Conservation (phyloP, 805 yeast genomes). For the Cyberlindnera xishuangbannaensis region DNA sequence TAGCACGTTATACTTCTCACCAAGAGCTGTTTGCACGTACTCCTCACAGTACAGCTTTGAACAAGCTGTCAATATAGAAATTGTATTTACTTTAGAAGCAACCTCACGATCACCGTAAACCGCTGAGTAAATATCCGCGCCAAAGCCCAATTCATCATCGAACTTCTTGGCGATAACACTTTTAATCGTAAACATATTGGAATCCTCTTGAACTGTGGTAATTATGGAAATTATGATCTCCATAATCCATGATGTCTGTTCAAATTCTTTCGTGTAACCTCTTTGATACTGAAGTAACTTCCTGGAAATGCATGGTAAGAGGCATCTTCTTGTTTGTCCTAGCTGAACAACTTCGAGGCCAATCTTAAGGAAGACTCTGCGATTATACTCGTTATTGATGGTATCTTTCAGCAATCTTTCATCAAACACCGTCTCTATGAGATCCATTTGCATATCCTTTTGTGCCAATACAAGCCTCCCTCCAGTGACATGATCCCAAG, state of each 20-base stretch:
- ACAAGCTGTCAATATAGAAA: slow-evolving; percentile 39
- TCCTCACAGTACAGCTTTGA: slow-evolving; percentile 18
- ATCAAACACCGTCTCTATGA: slow-evolving; percentile 48
- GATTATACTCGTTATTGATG: slow-evolving; percentile 23
- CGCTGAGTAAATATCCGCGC: slow-evolving; percentile 35
- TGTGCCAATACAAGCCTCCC: slow-evolving; percentile 64
- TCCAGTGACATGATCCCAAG: slow-evolving; percentile 56
- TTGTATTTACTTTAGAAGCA: slow-evolving; percentile 43
- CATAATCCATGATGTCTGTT: slow-evolving; percentile 44
- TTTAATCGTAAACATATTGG: slow-evolving; percentile 56
- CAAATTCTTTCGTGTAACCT: slow-evolving; percentile 29
- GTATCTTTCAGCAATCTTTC: slow-evolving; percentile 36
- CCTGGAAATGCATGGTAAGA: slow-evolving; percentile 55
- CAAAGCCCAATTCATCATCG: slow-evolving; percentile 38
- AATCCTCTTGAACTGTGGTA: slow-evolving; percentile 46
- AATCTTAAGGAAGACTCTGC: slow-evolving; percentile 25
- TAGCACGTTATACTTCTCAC: slow-evolving; percentile 37
- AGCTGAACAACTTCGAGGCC: slow-evolving; percentile 40
- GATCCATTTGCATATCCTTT: slow-evolving; percentile 49
- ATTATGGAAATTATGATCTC: slow-evolving; percentile 40
- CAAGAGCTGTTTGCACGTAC: slow-evolving; percentile 21
- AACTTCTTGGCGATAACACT: slow-evolving; percentile 45
- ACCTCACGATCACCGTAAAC: slow-evolving; percentile 57
- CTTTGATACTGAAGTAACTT: slow-evolving; percentile 41
- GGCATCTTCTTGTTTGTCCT: slow-evolving; percentile 58